These are phyloP conservation scores for Tolypocladium sp. DNA, from an alignment of 2,329 filamentous ascomycete genomes.

Conservation along the genomic window DNA sequence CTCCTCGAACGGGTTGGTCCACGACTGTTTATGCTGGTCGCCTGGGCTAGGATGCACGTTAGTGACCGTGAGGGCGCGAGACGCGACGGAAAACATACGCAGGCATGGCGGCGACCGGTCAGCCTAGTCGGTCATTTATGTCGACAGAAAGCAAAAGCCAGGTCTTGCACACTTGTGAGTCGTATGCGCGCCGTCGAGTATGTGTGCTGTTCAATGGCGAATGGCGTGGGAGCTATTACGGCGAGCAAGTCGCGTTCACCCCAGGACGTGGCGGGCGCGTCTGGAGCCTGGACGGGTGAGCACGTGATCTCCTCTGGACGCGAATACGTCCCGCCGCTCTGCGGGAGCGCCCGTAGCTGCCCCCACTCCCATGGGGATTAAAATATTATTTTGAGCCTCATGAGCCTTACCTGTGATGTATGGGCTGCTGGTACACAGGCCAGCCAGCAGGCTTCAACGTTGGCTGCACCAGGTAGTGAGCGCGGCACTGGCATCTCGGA, in stretches of 20 bases:
- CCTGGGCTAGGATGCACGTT: conserved; percentile 44
- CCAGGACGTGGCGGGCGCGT: neutral
- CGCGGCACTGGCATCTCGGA: neutral
- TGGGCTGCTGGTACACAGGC: too few relatives aligned
- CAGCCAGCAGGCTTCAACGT: too few relatives aligned
- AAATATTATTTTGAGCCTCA: neutral
- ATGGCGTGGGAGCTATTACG: neutral
- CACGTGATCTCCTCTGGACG: conserved; percentile 5
- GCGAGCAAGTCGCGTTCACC: neutral
- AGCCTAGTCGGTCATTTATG: conserved; percentile 14
- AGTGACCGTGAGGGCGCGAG: conserved; percentile 4
- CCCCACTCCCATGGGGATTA: neutral
- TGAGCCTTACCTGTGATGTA: neutral
- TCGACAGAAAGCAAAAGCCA: neutral
- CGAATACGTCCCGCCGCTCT: neutral
- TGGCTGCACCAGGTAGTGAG: too few relatives aligned
- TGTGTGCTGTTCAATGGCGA: neutral
- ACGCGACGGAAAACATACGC: conserved; percentile 25
- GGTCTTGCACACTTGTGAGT: neutral
- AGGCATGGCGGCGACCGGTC: conserved; percentile 26
- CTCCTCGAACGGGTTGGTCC: conserved; percentile 77
- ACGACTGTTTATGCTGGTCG: conserved; percentile 45
- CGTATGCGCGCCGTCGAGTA: neutral
- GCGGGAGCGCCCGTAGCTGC: neutral
- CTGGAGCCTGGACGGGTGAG: conserved; percentile 3